Percentiles rank a stretch among this genome's conserved stretches.
Conservation (phyloP, 352 stramenopile species). For the Globisporangium spinosum region DNA sequence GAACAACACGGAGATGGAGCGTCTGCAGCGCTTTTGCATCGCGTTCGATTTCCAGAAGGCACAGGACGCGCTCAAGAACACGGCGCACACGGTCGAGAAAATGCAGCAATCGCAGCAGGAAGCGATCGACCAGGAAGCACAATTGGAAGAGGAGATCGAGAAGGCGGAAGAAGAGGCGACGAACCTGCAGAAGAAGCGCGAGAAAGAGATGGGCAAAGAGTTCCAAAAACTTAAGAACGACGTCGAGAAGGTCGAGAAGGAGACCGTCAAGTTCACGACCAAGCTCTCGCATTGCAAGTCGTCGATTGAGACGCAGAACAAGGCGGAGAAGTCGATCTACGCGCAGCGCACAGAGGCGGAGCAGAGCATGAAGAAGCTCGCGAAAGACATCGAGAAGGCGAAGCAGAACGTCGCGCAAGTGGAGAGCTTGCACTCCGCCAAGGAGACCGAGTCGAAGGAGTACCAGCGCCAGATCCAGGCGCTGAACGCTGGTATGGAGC, state of each 20-base stretch:
- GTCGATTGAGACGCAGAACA: conserved; percentile 66
- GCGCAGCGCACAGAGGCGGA: conserved; percentile 78
- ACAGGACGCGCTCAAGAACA: conserved; percentile 82
- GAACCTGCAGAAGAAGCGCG: conserved; percentile 59
- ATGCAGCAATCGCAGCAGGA: conserved; percentile 86
- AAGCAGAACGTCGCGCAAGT: conserved; percentile 61
- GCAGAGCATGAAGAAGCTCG: conserved; percentile 70
- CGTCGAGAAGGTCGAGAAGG: conserved; percentile 74
- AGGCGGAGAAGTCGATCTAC: conserved; percentile 52
- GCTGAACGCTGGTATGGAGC: conserved; percentile 83
- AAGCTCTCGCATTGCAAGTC: conserved; percentile 74
- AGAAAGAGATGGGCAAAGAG: conserved; percentile 86
- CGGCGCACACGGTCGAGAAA: conserved; percentile 84
- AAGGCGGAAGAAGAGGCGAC: conserved; percentile 85
- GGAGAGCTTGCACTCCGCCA: conserved; percentile 40
- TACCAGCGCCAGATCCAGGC: conserved; percentile 84
- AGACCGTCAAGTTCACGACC: conserved; percentile 81
- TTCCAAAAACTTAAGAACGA: conserved; percentile 82
- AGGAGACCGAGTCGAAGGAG: conserved; percentile 62
- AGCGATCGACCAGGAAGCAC: conserved; percentile 44
- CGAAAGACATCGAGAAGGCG: conserved; percentile 77
- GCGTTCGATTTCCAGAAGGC: conserved; percentile 93
- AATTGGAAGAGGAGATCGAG: conserved; percentile 64
- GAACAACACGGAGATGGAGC: conserved; percentile 98
- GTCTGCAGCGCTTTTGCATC: conserved; percentile 96